Percentiles rank a stretch among this genome's conserved stretches.
Evolutionary conservation across 23 red algal species (phyloP).

Genomic region (Gracilaria vermiculophylla): DNA sequence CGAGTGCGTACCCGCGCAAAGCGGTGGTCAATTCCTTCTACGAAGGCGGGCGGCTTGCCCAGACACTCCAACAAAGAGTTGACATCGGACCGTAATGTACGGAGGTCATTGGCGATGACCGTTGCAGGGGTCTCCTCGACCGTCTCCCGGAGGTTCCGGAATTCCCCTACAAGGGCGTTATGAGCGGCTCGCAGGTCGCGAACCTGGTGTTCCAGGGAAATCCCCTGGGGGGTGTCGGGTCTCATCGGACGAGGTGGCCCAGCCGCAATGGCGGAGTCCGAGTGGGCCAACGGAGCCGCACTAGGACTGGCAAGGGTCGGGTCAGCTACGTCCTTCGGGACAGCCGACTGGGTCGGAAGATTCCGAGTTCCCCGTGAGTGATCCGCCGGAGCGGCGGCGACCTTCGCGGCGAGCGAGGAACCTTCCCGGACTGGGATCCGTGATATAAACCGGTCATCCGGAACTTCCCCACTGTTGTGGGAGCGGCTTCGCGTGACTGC

Average conservation of each 20-base stretch:
- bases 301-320: not conserved
- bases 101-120: not conserved
- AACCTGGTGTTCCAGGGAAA: not conserved
- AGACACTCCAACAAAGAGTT: not conserved
- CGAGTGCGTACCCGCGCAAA: not conserved
- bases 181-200: not conserved
- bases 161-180: not conserved
- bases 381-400: too few relatives aligned
- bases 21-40: not conserved
- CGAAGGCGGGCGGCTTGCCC: not conserved
- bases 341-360: not conserved
- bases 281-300: not conserved
- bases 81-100: not conserved
- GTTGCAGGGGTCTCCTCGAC: not conserved
- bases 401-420: not conserved
- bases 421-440: not conserved
- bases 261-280: not conserved
- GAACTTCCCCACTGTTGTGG: not conserved
- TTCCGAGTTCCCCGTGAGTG: not conserved
- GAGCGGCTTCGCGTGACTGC: not conserved
- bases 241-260: not conserved
- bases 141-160: not conserved
- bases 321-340: not conserved
- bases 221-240: not conserved
- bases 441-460: not conserved